These are phyloP conservation scores for Taiwanofungus camphoratus DNA, from an alignment of 1,284 basidiomycete species.

Conservation along the genomic window DNA sequence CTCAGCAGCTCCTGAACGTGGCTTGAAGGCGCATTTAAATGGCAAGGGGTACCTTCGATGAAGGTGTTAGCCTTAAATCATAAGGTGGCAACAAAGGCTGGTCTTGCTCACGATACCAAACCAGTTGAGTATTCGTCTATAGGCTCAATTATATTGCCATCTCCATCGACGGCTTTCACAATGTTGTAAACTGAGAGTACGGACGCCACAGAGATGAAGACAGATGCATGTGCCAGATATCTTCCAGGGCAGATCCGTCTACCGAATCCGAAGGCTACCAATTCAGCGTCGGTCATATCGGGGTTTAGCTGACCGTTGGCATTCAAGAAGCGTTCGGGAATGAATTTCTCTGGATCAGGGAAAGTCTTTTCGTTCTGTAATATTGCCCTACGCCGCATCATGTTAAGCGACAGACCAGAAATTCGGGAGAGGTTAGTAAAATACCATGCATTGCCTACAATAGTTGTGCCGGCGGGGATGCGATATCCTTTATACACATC, in stretches of 20 bases:
- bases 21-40: constrained; percentile 23
- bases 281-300: constrained; percentile 22
- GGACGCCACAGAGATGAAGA: constrained; percentile 36
- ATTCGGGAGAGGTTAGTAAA: constrained; percentile 1
- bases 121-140: constrained; percentile 28
- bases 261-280: constrained; percentile 31
- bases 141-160: constrained; percentile 32
- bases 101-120: constrained; percentile 35
- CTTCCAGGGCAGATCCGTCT: constrained; percentile 37
- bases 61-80: neutral
- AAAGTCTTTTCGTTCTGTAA: constrained; percentile 33
- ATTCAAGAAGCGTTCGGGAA: constrained; percentile 31
- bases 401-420: neutral
- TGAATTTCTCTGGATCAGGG: constrained; percentile 33
- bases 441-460: constrained; percentile 27
- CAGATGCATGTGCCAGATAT: constrained; percentile 30
- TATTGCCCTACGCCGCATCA: constrained; percentile 29
- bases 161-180: constrained; percentile 29
- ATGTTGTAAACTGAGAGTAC: constrained; percentile 34
- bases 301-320: constrained; percentile 27
- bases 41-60: constrained; percentile 22
- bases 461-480: constrained; percentile 31
- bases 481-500: constrained; percentile 31
- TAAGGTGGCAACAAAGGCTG: constrained; percentile 12
- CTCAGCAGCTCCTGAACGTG: constrained; percentile 17